Percentiles rank a stretch among this genome's conserved stretches.
phyloP scores from a whole-genome alignment of 208 protist species.

The Sergeia podlipaevii region DNA sequence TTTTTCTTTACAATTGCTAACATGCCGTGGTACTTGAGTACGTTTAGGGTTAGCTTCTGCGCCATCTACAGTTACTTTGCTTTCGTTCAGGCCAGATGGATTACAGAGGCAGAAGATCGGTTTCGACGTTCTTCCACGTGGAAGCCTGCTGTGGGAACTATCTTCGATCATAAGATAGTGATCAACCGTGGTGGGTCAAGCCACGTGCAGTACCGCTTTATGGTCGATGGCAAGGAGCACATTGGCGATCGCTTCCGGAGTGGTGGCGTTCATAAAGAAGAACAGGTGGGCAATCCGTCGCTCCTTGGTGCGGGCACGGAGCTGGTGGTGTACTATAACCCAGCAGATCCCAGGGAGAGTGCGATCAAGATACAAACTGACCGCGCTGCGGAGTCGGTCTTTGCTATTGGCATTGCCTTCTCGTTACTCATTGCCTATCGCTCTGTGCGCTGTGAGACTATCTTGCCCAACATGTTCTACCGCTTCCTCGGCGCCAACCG shows the following conservation, averaged over 20 bases:
- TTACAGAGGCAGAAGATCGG: slow-evolving; percentile 77
- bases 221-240: slow-evolving; percentile 67
- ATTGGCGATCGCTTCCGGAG: slow-evolving; percentile 81
- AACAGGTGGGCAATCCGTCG: slow-evolving; percentile 72
- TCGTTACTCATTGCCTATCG: slow-evolving; percentile 77
- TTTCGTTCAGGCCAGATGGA: slow-evolving; percentile 56
- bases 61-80: slow-evolving; percentile 77
- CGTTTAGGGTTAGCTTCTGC: slow-evolving; percentile 70
- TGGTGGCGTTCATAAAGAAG: slow-evolving; percentile 81
- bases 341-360: slow-evolving; percentile 71
- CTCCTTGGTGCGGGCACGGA: slow-evolving; percentile 86
- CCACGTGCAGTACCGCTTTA: slow-evolving; percentile 82
- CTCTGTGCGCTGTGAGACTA: slow-evolving; percentile 88
- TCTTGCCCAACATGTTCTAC: slow-evolving; percentile 92
- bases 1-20: too few relatives aligned
- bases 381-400: slow-evolving; percentile 70
- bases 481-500: slow-evolving; percentile 78
- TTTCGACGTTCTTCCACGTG: slow-evolving; percentile 79
- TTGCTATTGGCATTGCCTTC: slow-evolving; percentile 53
- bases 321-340: slow-evolving; percentile 88
- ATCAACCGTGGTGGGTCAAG: slow-evolving; percentile 79
- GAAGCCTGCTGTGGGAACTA: slow-evolving; percentile 79
- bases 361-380: slow-evolving; percentile 85
- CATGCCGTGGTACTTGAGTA: slow-evolving; percentile 88
- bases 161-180: slow-evolving; percentile 88